A percentile compares a stretch with the other conserved stretches of the same genome.
phyloP scores from a whole-genome alignment of 2,329 filamentous ascomycete genomes.

The Piedraia hortae region DNA sequence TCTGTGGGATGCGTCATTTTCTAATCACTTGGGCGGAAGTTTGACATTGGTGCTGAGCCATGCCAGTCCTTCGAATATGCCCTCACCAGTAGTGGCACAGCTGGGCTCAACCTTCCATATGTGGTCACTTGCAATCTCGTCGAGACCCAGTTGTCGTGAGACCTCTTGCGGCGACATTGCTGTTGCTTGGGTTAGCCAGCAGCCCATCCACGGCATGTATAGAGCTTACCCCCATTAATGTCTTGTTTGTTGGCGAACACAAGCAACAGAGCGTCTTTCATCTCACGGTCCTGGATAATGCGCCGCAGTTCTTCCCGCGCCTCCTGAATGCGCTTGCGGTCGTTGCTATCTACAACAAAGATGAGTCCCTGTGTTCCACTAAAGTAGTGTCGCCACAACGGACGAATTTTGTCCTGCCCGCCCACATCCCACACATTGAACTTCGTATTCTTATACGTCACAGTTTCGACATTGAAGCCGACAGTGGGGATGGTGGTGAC shows the following conservation, averaged over 20 bases:
- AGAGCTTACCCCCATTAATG: constrained; percentile 48
- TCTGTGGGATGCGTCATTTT: no score
- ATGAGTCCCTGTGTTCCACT: constrained; percentile 93
- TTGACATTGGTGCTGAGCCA: constrained; percentile 26
- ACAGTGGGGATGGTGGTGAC: constrained; percentile 98
- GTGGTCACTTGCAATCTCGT: constrained; percentile 24
- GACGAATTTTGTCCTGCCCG: constrained; percentile 99
- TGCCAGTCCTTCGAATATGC: constrained; percentile 24
- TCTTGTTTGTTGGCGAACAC: constrained; percentile 99
- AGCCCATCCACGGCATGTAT: neutral
- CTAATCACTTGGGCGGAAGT: constrained; percentile 7
- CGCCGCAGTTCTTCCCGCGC: constrained; percentile 87
- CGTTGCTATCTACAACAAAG: constrained; percentile 98
- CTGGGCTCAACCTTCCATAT: constrained; percentile 27
- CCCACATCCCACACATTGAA: constrained; percentile 99
- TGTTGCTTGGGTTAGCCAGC: constrained; percentile 4
- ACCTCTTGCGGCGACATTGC: constrained; percentile 24
- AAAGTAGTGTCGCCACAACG: constrained; percentile 99
- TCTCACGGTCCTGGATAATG: constrained; percentile 97
- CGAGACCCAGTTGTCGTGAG: constrained; percentile 20
- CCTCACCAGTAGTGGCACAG: constrained; percentile 25
- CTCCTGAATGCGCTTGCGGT: constrained; percentile 93
- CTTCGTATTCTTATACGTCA: constrained; percentile 99
- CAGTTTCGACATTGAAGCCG: constrained; percentile 99
- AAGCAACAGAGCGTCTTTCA: constrained; percentile 83